Evolutionary conservation across 73 alveolate genomes (phyloP), one percentile per base, ranked within the genome.

Genomic region (Paramecium pentaurelia): DNA sequence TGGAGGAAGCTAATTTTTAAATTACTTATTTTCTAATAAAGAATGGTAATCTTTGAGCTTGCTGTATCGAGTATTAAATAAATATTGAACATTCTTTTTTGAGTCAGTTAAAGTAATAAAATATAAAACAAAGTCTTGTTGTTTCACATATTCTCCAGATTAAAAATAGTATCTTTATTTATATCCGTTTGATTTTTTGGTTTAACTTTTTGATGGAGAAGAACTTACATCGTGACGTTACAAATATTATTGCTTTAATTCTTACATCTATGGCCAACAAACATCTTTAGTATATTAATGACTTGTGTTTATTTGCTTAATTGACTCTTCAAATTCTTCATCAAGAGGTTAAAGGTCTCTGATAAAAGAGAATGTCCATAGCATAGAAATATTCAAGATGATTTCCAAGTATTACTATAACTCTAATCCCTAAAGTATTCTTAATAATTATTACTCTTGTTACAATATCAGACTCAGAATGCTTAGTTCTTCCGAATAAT

Each of bases 211-310:
- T 12, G 37, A 3, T 18, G 58, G 58, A 22, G 58, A 75, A 75
- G 84, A 75, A 18, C 18, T 75, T 64, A 42, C 18, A 68, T 68
- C 85, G 9, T 75, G 60, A 3, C 60, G 38, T 42, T 75, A 14
- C 37, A 75, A 38, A 42, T 75, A 75, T 36, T 14, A 14, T 18
- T 9, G 18, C 8, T 75, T 75, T 18, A 75, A 75, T 38, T 75
- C 68, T 12, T 75, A 34, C 88, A 75, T 75, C 40, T 75, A 9
- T 16, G 38, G 20, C 88, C 88, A 75, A 38, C 88, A 75, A 30
- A 75, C 58, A 38, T 75, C 88, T 42, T 75, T 75, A 12, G 88
- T 30, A 38, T 75, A 75, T 42, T 75, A 8, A 9, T 42, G 20
- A 20, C 20, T 42, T 30, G 3, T 36, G 18, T 16, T 28, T 32